A percentile compares a stretch with the other conserved stretches of the same genome.
These are phyloP conservation scores for Pseudoneurospora amorphoporcata DNA, from an alignment of 495 filamentous ascomycete genomes.

Conservation along the genomic window DNA sequence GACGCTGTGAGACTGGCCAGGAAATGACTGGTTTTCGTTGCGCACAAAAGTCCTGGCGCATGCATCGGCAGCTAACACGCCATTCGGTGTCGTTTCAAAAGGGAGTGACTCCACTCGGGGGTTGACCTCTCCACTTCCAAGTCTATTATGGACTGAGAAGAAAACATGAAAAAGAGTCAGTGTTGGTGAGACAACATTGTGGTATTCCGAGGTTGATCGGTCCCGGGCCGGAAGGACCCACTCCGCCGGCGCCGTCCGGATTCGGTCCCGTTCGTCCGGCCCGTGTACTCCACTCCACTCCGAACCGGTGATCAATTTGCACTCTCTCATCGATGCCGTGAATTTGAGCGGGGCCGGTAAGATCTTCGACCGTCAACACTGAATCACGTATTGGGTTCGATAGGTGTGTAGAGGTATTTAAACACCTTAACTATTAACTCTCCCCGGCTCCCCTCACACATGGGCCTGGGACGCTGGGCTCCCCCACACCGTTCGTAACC, in stretches of 20 bases:
- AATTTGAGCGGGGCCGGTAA: not conserved
- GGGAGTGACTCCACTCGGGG: not conserved
- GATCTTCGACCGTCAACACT: not conserved
- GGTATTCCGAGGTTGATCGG: not conserved
- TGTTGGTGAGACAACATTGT: not conserved
- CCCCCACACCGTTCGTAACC: not conserved
- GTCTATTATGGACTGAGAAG: not conserved
- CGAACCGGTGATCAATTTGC: not conserved
- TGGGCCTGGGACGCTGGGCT: not conserved
- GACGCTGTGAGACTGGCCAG: not conserved
- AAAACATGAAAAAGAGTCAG: not conserved
- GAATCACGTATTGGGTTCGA: not conserved
- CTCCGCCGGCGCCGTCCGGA: not conserved
- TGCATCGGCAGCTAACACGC: not conserved
- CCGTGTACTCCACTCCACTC: not conserved
- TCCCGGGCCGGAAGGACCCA: not conserved
- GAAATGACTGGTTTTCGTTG: not conserved
- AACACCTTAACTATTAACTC: not conserved
- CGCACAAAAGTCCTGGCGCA: not conserved
- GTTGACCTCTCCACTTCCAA: not conserved
- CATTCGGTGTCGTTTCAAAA: not conserved
- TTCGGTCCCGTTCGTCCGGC: not conserved
- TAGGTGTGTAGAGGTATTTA: no score
- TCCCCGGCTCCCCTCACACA: not conserved
- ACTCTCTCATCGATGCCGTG: not conserved